Evolutionary conservation across 768 basidiomycete genomes (phyloP).

Genomic region (Pleurotus tuoliensis): DNA sequence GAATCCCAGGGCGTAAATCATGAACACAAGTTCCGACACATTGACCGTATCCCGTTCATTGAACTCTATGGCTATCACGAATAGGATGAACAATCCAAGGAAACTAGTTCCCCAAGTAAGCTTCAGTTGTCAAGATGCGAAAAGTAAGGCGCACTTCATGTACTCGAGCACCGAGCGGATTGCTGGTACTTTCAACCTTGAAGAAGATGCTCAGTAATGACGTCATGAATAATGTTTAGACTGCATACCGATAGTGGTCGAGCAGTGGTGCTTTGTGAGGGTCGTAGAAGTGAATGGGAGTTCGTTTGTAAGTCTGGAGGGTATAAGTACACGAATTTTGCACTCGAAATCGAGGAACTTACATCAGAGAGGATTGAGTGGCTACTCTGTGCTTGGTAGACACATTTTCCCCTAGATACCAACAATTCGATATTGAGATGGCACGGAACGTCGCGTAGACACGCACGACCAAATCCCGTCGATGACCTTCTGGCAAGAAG

Average conservation of each 20-base stretch:
- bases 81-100: slow-evolving; percentile 72
- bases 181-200: slow-evolving; percentile 87
- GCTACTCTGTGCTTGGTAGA: slow-evolving; percentile 84
- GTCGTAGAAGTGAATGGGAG: slow-evolving; percentile 90
- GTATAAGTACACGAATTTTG: background rate
- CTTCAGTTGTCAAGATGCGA: background rate
- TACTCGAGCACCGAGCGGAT: slow-evolving; percentile 91
- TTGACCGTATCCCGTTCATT: slow-evolving; percentile 62
- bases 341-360: slow-evolving; percentile 16
- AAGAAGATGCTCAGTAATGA: background rate
- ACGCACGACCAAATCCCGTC: slow-evolving; percentile 75
- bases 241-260: slow-evolving; percentile 83
- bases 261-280: slow-evolving; percentile 91
- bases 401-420: slow-evolving; percentile 72
- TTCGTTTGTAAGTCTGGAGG: slow-evolving; percentile 86
- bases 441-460: background rate
- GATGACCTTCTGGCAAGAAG: slow-evolving; percentile 88
- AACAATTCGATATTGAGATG: slow-evolving; percentile 9
- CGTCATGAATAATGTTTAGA: background rate
- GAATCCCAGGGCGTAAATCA: slow-evolving; percentile 79
- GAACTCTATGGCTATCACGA: slow-evolving; percentile 76
- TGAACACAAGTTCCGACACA: slow-evolving; percentile 65
- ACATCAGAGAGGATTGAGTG: slow-evolving; percentile 91
- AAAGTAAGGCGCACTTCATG: slow-evolving; percentile 51
- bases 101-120: slow-evolving; percentile 44